Conservation (phyloP, 2,329 filamentous ascomycete genomes). For the Colletotrichum lindemuthianum region DNA sequence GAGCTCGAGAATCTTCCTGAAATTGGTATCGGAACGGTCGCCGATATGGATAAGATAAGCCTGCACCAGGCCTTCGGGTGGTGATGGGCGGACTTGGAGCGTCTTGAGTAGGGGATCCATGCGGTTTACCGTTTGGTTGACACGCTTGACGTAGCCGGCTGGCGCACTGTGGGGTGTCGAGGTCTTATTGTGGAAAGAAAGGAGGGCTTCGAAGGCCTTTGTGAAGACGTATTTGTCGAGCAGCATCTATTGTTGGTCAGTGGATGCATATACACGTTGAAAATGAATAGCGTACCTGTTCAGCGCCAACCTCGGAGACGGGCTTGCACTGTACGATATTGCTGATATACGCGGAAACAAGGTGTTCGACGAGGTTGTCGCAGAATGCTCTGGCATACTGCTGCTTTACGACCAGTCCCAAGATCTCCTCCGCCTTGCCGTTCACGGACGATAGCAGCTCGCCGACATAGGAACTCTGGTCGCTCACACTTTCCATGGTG, state of each 20-base stretch:
- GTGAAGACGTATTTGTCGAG: conserved; percentile 93
- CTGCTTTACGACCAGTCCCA: conserved; percentile 83
- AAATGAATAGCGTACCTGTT: conserved; percentile 69
- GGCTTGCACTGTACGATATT: conserved; percentile 91
- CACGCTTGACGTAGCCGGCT: conserved; percentile 82
- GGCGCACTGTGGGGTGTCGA: conserved; percentile 53
- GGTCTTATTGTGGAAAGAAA: conserved; percentile 68
- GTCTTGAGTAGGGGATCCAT: conserved; percentile 96
- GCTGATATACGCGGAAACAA: conserved; percentile 81
- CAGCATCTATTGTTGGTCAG: conserved; percentile 74
- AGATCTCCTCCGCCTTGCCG: conserved; percentile 75
- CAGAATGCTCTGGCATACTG: conserved; percentile 96
- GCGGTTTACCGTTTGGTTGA: conserved; percentile 83
- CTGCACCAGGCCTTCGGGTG: conserved; percentile 93
- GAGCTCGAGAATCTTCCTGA: conserved; percentile 93
- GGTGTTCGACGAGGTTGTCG: conserved; percentile 91
- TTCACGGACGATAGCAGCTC: conserved; percentile 82
- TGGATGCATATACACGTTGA: not conserved
- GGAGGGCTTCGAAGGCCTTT: conserved; percentile 78
- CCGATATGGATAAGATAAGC: conserved; percentile 97
- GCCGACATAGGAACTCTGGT: conserved; percentile 91
- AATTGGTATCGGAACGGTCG: conserved; percentile 93
- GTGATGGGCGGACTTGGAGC: conserved; percentile 89
- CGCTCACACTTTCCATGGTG: conserved; percentile 90
- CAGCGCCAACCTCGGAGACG: conserved; percentile 91